These are phyloP conservation scores for Pseudozyma sp. DNA, from an alignment of 1,284 basidiomycete genomes.

Conservation along the genomic window DNA sequence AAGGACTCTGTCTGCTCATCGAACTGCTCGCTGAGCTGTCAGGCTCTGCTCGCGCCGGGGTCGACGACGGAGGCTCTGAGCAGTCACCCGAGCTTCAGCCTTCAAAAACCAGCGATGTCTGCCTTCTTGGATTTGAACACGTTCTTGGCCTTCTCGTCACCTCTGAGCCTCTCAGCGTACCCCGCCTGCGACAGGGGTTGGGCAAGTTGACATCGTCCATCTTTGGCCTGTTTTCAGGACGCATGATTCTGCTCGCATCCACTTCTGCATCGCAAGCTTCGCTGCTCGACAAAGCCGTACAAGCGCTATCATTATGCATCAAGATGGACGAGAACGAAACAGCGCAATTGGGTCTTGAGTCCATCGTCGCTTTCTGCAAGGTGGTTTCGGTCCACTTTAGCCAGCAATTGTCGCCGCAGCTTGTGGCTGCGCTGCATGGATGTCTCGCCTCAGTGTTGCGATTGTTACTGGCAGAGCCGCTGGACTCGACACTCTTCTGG, in stretches of 20 bases:
- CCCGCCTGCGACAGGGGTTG: slow-evolving; percentile 35
- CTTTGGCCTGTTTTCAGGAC: slow-evolving; percentile 30
- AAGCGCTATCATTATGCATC: slow-evolving; percentile 40
- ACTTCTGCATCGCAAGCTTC: background rate
- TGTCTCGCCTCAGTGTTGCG: slow-evolving; percentile 15
- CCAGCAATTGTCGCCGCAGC: slow-evolving; percentile 4
- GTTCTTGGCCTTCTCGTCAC: slow-evolving; percentile 28
- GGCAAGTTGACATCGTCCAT: slow-evolving; percentile 32
- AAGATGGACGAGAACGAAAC: slow-evolving; percentile 46
- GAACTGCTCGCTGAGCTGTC: slow-evolving; percentile 48
- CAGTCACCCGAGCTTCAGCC: slow-evolving; percentile 20
- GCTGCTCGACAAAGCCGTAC: slow-evolving; percentile 28
- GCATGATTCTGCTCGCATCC: slow-evolving; percentile 29
- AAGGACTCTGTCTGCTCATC: slow-evolving; percentile 46
- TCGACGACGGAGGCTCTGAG: slow-evolving; percentile 38
- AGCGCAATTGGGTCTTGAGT: slow-evolving; percentile 36
- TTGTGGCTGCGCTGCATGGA: slow-evolving; percentile 17
- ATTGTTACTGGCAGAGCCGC: slow-evolving; percentile 31
- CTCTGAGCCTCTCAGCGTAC: slow-evolving; percentile 39
- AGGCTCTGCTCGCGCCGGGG: slow-evolving; percentile 30
- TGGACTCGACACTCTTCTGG: slow-evolving; percentile 34
- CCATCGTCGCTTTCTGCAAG: slow-evolving; percentile 35
- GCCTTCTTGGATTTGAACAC: slow-evolving; percentile 49
- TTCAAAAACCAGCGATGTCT: slow-evolving; percentile 45
- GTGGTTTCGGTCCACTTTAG: slow-evolving; percentile 15